Conservation (phyloP, 345 rosid genomes). For the Populus tremula region DNA sequence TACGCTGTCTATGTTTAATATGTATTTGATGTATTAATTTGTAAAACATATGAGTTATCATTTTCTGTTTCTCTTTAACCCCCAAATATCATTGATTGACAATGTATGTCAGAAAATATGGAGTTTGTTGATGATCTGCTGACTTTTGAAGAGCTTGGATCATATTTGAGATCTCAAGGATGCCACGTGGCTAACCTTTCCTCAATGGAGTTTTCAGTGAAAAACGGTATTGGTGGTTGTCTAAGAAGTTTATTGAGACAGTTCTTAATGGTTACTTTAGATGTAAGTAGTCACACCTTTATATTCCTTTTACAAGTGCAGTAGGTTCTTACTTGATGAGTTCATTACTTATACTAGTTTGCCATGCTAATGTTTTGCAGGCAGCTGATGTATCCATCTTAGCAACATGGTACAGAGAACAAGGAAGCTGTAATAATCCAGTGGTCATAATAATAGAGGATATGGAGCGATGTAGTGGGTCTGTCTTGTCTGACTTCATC, state of each 20-base stretch:
- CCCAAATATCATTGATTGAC: not conserved
- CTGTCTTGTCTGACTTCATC: conserved; percentile 76
- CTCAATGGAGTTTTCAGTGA: conserved; percentile 64
- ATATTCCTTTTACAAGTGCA: not conserved
- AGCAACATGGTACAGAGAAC: conserved; percentile 81
- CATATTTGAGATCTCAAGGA: conserved; percentile 67
- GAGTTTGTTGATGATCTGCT: conserved; percentile 89
- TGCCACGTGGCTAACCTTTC: conserved; percentile 90
- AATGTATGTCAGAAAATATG: conserved; percentile 65
- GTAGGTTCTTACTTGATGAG: not conserved
- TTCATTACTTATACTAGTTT: conserved; percentile 17
- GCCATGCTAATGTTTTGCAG: conserved; percentile 40
- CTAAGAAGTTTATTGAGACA: conserved; percentile 77
- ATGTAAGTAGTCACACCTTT: conserved; percentile 48
- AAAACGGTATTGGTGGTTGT: conserved; percentile 77
- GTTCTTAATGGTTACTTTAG: conserved; percentile 57
- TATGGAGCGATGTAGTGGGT: conserved; percentile 73
- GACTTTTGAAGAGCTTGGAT: conserved; percentile 74
- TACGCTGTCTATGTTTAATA: not conserved
- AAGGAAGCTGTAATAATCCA: conserved; percentile 40
- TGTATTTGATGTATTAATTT: not conserved
- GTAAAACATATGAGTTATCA: not conserved
- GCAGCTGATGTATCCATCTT: conserved; percentile 69
- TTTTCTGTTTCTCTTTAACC: not conserved
- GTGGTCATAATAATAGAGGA: conserved; percentile 71